A percentile compares a stretch with the other conserved stretches of the same genome.
Conservation (phyloP, 306 rosid species). For the Lathyrus aphaca region DNA sequence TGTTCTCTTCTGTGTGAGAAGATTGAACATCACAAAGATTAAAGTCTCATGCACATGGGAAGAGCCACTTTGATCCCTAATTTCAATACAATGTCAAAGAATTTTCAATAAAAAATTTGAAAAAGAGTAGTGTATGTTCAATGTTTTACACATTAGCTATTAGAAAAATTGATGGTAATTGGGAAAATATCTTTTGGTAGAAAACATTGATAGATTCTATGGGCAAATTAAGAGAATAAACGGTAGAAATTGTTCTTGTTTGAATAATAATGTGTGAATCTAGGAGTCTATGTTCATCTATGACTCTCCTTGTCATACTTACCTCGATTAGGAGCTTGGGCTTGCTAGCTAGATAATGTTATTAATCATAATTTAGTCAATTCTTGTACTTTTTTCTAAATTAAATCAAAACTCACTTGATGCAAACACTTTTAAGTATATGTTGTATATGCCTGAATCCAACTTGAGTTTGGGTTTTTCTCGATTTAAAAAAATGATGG, state of each 20-base stretch:
- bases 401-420: constrained; percentile 1
- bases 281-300: constrained; percentile 46
- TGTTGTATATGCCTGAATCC: no score
- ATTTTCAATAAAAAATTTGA: constrained; percentile 5
- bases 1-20: constrained; percentile 33
- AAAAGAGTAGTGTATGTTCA: constrained; percentile 36
- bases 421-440: neutral
- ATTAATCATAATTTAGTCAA: constrained; percentile 15
- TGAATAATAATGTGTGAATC: constrained; percentile 37
- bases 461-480: no score
- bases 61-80: constrained; percentile 40
- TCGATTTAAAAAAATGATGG: no score
- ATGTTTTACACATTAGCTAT: constrained; percentile 17
- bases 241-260: constrained; percentile 26
- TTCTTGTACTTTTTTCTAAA: neutral
- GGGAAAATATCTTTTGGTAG: constrained; percentile 12
- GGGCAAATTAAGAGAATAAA: constrained; percentile 24
- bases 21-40: constrained; percentile 36
- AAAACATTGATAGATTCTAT: constrained; percentile 36
- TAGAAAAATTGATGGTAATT: constrained; percentile 4
- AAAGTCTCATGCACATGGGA: constrained; percentile 51
- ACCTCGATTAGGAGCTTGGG: constrained; percentile 31
- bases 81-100: constrained; percentile 29
- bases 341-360: neutral
- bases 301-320: constrained; percentile 40